phyloP scores from a whole-genome alignment of 2,329 filamentous ascomycete genomes.

The Botrytis pseudocinerea region DNA sequence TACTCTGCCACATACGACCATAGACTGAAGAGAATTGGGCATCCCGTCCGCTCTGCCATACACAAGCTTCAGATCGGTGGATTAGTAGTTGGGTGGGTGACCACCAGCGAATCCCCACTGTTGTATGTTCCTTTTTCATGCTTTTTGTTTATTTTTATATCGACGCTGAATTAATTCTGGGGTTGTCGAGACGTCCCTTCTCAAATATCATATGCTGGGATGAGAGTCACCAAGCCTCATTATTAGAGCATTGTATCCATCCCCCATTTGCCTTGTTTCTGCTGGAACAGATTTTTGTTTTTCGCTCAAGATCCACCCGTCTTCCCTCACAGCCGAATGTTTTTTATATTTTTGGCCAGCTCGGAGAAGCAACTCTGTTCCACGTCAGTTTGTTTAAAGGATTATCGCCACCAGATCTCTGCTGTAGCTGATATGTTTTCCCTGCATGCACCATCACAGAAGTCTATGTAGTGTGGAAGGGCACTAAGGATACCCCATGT shows the following conservation, averaged over 20 bases:
- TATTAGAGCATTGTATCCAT: background rate
- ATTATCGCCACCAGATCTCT: background rate
- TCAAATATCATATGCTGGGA: background rate
- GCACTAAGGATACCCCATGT: background rate
- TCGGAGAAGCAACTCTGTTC: background rate
- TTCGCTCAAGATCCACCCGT: background rate
- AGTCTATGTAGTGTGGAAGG: background rate
- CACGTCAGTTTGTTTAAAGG: background rate
- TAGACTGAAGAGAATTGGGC: slow-evolving; percentile 21
- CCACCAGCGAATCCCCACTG: slow-evolving; percentile 19
- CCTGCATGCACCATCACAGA: background rate
- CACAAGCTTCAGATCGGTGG: slow-evolving; percentile 20
- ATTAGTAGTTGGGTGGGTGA: slow-evolving; percentile 21
- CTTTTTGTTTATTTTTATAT: no score
- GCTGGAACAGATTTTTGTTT: background rate
- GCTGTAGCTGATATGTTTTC: background rate
- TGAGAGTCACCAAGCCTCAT: background rate
- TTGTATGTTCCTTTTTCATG: background rate
- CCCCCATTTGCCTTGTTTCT: background rate
- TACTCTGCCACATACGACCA: slow-evolving; percentile 21
- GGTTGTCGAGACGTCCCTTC: background rate
- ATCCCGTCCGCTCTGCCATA: slow-evolving; percentile 20
- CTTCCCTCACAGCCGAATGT: background rate
- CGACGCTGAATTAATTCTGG: no score
- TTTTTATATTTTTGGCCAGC: no score